Conservation (phyloP, 805 yeast genomes). For the Wickerhamomyces queroliae region DNA sequence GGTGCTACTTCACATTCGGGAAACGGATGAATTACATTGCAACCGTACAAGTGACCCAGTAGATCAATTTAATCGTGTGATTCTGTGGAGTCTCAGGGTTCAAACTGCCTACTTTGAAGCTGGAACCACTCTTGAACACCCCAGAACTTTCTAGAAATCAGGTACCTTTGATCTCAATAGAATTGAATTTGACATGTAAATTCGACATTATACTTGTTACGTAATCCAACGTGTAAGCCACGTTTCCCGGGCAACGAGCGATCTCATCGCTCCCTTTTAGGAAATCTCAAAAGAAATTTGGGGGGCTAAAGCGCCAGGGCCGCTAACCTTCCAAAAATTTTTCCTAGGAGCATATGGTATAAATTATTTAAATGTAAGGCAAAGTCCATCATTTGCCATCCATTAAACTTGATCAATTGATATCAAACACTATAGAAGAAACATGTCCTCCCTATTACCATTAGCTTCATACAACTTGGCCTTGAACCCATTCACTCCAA, state of each 20-base stretch:
- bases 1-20: too few relatives aligned
- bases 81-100: too few relatives aligned
- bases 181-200: not conserved
- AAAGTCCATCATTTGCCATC: not conserved
- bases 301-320: not conserved
- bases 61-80: not conserved
- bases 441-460: slow-evolving; percentile 73
- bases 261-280: slow-evolving; percentile 16
- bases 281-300: slow-evolving; percentile 22
- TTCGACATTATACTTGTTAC: slow-evolving; percentile 10
- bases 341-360: not conserved
- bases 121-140: too few relatives aligned
- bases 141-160: too few relatives aligned
- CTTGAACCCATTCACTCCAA: slow-evolving; percentile 81
- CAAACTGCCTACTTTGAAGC: too few relatives aligned
- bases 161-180: too few relatives aligned
- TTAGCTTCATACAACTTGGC: slow-evolving; percentile 83
- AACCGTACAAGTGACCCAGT: too few relatives aligned
- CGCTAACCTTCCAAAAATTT: not conserved
- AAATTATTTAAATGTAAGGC: not conserved
- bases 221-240: not conserved
- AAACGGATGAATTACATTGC: not conserved
- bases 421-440: slow-evolving; percentile 1
- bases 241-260: not conserved
- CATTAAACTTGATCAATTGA: not conserved